Conservation (phyloP, 768 basidiomycete species). For the Auricularia cornea region DNA sequence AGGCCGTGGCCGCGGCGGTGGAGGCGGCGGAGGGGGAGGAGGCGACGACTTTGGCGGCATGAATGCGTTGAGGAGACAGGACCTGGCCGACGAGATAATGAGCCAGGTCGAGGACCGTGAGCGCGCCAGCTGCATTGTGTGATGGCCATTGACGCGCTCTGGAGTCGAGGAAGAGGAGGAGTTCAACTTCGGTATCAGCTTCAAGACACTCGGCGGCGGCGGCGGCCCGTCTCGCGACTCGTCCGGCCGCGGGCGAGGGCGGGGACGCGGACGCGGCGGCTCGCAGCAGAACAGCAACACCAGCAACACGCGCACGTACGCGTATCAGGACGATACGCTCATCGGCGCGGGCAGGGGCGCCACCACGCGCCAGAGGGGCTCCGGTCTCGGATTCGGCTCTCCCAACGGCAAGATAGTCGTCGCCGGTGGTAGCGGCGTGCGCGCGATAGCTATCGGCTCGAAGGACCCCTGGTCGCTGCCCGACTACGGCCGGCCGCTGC, state of each 20-base stretch:
- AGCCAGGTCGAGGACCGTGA: not conserved
- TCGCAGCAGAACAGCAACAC: slow-evolving; percentile 15
- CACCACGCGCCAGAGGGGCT: not conserved
- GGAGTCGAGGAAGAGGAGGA: not conserved
- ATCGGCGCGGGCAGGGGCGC: not conserved
- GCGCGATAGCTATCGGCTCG: too few relatives aligned
- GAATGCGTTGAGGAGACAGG: not conserved
- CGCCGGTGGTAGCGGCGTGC: not conserved
- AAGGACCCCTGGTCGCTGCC: slow-evolving; percentile 43
- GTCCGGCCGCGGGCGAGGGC: slow-evolving; percentile 14
- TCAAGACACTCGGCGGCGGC: not conserved
- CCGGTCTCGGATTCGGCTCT: not conserved
- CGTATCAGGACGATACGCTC: slow-evolving; percentile 16
- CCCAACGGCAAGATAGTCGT: not conserved
- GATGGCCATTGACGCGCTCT: not conserved
- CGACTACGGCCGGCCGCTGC: slow-evolving; percentile 48
- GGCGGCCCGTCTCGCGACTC: not conserved
- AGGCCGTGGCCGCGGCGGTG: too few relatives aligned
- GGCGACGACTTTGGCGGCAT: too few relatives aligned
- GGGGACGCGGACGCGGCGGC: slow-evolving; percentile 12
- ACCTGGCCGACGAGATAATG: not conserved
- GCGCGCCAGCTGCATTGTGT: not conserved
- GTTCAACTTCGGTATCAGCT: not conserved
- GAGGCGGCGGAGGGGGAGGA: too few relatives aligned
- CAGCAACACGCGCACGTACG: slow-evolving; percentile 33